A percentile compares a stretch with the other conserved stretches of the same genome.
These are phyloP conservation scores for Balamuthia mandrillaris DNA, from an alignment of 208 protist species.

Conservation along the genomic window DNA sequence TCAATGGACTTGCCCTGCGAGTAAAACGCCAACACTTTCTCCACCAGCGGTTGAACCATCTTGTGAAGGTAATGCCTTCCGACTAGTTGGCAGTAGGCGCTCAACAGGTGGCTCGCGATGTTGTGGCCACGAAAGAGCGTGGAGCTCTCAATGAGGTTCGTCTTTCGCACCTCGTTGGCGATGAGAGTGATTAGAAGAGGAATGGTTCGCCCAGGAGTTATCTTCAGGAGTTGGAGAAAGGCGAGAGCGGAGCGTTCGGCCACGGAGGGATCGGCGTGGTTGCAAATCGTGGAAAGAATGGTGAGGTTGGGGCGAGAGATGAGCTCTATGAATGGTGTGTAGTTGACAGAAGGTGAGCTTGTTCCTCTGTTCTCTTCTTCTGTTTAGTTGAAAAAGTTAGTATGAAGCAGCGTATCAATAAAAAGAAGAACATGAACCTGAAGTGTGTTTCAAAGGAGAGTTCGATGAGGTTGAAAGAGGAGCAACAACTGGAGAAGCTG, in stretches of 20 bases:
- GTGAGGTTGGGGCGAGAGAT: neutral
- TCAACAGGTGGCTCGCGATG: neutral
- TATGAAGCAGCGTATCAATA: too few species aligned
- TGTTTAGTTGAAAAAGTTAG: too few species aligned
- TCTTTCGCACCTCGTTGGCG: neutral
- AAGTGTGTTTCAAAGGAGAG: too few species aligned
- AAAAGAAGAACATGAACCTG: too few species aligned
- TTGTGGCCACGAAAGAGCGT: neutral
- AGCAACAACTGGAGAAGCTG: too few species aligned
- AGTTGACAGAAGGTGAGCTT: neutral
- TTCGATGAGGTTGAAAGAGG: too few species aligned
- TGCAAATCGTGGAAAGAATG: neutral
- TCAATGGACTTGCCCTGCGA: neutral
- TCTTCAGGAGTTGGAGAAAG: neutral
- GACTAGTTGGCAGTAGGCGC: slow-evolving; percentile 9
- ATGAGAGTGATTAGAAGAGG: neutral
- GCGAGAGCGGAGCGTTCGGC: neutral
- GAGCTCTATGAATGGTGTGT: neutral
- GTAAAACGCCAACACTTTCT: neutral
- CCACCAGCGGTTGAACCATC: neutral
- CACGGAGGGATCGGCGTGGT: neutral
- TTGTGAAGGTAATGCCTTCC: neutral
- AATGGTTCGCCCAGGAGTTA: neutral
- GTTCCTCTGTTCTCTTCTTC: too few species aligned
- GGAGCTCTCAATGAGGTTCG: neutral